phyloP scores from a whole-genome alignment of 2,329 filamentous ascomycete species.

The Aspergillus spinulosporus region DNA sequence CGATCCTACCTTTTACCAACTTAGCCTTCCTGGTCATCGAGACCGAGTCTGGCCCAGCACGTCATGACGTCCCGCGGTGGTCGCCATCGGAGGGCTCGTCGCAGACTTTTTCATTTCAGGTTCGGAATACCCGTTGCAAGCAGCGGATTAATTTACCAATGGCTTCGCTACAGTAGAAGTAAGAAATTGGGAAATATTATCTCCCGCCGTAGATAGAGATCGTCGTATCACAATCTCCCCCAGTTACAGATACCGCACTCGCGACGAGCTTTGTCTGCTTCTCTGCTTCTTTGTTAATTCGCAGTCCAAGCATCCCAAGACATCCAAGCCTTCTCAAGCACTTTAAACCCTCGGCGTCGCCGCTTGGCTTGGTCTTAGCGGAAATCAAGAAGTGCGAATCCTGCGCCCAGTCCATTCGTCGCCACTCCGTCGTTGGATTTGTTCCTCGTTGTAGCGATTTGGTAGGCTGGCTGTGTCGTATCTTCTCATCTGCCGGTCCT shows the following conservation, averaged over 20 bases:
- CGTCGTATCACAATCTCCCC: neutral
- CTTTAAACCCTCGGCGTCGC: conserved; percentile 9
- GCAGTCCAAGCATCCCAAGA: neutral
- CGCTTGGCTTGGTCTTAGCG: conserved; percentile 15
- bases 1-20: neutral
- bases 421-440: conserved; percentile 1
- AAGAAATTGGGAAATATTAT: neutral
- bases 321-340: conserved; percentile 1
- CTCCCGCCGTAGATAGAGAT: neutral
- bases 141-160: neutral
- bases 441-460: conserved; percentile 2
- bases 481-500: conserved; percentile 7
- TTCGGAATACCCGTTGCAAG: neutral
- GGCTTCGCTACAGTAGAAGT: too few species aligned
- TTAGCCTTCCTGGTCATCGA: neutral
- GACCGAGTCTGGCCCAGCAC: conserved; percentile 12
- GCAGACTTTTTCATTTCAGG: neutral
- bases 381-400: neutral
- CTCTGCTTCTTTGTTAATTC: neutral
- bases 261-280: too few species aligned
- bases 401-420: conserved; percentile 5
- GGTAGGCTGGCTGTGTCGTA: conserved; percentile 5
- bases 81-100: conserved; percentile 1
- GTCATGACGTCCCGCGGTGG: conserved; percentile 5
- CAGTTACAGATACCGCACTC: too few species aligned